phyloP scores from a whole-genome alignment of 805 yeast species.

The Candida germanica region DNA sequence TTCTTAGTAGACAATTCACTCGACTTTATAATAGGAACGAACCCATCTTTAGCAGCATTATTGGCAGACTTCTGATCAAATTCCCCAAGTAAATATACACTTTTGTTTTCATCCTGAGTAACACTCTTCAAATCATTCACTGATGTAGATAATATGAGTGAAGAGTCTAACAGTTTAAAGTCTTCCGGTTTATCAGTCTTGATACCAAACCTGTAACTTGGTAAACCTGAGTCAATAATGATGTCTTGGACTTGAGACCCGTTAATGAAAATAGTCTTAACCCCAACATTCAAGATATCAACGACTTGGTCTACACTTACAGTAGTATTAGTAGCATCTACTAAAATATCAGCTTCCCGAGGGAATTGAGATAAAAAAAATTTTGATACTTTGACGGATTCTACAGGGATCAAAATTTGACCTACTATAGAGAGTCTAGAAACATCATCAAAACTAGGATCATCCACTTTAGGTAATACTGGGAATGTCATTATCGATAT shows the following conservation, averaged over 20 bases:
- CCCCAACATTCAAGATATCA: conserved; percentile 60
- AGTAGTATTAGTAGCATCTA: conserved; percentile 24
- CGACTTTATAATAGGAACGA: conserved; percentile 27
- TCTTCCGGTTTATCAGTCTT: conserved; percentile 10
- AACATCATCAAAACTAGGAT: conserved; percentile 10
- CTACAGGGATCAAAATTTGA: conserved; percentile 28
- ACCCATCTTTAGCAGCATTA: conserved; percentile 27
- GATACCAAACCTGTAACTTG: conserved; percentile 44
- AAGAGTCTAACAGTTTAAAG: conserved; percentile 7
- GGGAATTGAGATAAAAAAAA: conserved; percentile 33
- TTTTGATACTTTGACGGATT: conserved; percentile 25
- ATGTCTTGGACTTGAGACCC: conserved; percentile 27
- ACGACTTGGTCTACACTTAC: conserved; percentile 45
- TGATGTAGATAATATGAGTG: conserved; percentile 19
- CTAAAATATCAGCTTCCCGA: conserved; percentile 22
- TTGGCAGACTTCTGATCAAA: conserved; percentile 22
- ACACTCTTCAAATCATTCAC: conserved; percentile 16
- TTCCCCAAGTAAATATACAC: conserved; percentile 21
- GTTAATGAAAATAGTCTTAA: conserved; percentile 43
- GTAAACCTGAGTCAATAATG: conserved; percentile 46
- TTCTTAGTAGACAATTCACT: conserved; percentile 22
- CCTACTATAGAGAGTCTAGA: conserved; percentile 32
- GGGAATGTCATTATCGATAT: conserved; percentile 33
- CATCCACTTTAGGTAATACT: conserved; percentile 33
- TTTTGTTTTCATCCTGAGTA: conserved; percentile 27